Conservation (phyloP, 2,329 filamentous ascomycete genomes). For the Delphinella strobiligena region DNA sequence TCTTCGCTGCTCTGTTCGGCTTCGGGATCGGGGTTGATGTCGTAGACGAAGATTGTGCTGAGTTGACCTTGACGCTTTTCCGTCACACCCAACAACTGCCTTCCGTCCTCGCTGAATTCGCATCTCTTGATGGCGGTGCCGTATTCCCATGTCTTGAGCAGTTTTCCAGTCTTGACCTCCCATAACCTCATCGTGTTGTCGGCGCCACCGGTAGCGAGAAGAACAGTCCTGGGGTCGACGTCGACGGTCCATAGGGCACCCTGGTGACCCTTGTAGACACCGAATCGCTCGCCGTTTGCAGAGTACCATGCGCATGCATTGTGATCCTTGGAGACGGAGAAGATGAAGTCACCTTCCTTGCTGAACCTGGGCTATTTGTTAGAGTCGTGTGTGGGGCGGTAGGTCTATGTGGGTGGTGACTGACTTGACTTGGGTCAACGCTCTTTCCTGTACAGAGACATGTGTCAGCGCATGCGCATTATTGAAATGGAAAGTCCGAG, state of each 20-base stretch:
- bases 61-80: slow-evolving; percentile 98
- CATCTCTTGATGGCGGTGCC: slow-evolving; percentile 93
- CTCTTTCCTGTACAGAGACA: slow-evolving; percentile 53
- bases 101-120: slow-evolving; percentile 92
- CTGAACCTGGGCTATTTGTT: slow-evolving; percentile 51
- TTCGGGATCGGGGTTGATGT: slow-evolving; percentile 73
- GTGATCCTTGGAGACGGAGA: slow-evolving; percentile 93
- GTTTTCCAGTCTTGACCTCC: slow-evolving; percentile 86
- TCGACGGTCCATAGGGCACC: slow-evolving; percentile 99
- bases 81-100: slow-evolving; percentile 80
- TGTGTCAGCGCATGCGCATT: not conserved
- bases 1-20: slow-evolving; percentile 78
- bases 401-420: slow-evolving; percentile 16
- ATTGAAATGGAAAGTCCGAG: not conserved
- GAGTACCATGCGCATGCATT: slow-evolving; percentile 94
- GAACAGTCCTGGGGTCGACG: slow-evolving; percentile 78
- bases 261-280: slow-evolving; percentile 92
- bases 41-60: slow-evolving; percentile 84
- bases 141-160: slow-evolving; percentile 96
- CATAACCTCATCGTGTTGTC: slow-evolving; percentile 97
- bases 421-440: slow-evolving; percentile 86
- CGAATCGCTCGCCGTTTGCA: slow-evolving; percentile 94
- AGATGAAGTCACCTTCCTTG: slow-evolving; percentile 90
- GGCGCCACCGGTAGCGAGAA: slow-evolving; percentile 89
- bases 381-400: not conserved